phyloP scores from a whole-genome alignment of 352 stramenopile genomes.

The Phytophthora macrochlamydospora region DNA sequence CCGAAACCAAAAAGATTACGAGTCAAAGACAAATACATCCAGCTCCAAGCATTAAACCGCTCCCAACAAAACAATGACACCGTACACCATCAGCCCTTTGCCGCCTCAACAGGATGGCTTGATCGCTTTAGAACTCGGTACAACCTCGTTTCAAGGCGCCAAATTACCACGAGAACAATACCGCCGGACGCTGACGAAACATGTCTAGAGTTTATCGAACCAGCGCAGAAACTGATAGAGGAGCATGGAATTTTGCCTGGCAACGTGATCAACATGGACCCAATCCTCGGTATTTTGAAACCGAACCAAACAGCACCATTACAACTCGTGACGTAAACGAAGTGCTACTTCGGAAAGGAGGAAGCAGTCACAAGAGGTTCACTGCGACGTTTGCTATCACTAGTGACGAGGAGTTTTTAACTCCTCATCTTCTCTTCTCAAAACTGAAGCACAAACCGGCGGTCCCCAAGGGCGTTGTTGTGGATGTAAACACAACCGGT shows the following conservation, averaged over 20 bases:
- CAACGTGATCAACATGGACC: conserved; percentile 11
- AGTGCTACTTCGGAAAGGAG: conserved; percentile 2
- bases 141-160: not conserved
- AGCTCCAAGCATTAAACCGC: not conserved
- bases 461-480: not conserved
- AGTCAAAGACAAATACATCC: not conserved
- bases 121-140: not conserved
- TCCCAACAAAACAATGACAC: not conserved
- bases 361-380: conserved; percentile 8
- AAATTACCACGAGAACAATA: not conserved
- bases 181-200: not conserved
- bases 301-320: conserved; percentile 5
- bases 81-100: not conserved
- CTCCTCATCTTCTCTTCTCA: conserved; percentile 10
- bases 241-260: not conserved
- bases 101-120: not conserved
- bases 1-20: not conserved
- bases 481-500: conserved; percentile 4
- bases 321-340: not conserved
- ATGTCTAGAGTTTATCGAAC: not conserved
- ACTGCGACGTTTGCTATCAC: conserved; percentile 10
- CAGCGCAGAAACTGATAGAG: not conserved
- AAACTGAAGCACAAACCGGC: conserved; percentile 6
- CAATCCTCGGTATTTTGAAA: conserved; percentile 10
- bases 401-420: not conserved